phyloP scores from a whole-genome alignment of 306 rosid species.

The Carpinus viminea region DNA sequence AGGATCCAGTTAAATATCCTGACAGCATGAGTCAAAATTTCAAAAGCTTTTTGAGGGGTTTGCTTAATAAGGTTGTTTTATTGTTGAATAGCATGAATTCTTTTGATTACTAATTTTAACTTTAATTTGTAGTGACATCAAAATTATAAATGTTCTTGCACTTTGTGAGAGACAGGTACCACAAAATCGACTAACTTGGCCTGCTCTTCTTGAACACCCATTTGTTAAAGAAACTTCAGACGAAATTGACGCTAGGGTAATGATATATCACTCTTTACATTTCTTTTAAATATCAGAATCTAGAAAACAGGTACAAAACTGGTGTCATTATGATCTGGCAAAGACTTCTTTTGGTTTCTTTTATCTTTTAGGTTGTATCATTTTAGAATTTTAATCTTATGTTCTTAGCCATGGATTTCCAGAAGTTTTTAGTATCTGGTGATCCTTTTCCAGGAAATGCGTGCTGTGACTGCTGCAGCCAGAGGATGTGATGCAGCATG shows the following conservation, averaged over 20 bases:
- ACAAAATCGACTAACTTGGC: slow-evolving; percentile 95
- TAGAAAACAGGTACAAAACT: background rate
- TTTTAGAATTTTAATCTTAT: background rate
- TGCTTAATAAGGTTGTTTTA: slow-evolving; percentile 84
- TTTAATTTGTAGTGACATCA: slow-evolving; percentile 18
- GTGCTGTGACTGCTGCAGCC: slow-evolving; percentile 42
- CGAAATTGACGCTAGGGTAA: slow-evolving; percentile 67
- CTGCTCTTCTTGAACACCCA: slow-evolving; percentile 91
- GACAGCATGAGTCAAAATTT: slow-evolving; percentile 81
- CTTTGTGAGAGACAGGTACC: slow-evolving; percentile 61
- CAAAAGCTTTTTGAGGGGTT: slow-evolving; percentile 85
- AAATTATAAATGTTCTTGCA: slow-evolving; percentile 25
- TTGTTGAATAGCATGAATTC: slow-evolving; percentile 21
- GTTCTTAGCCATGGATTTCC: background rate
- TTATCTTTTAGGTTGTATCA: background rate
- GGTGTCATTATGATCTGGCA: slow-evolving; percentile 2
- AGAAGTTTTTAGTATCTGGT: background rate
- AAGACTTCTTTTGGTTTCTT: slow-evolving; percentile 1
- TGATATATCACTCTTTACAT: slow-evolving; percentile 25
- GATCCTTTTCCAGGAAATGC: slow-evolving; percentile 53
- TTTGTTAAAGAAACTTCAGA: slow-evolving; percentile 76
- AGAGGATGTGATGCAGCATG: slow-evolving; percentile 46
- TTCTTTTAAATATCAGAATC: background rate
- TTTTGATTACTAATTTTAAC: slow-evolving; percentile 21
- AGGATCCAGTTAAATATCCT: slow-evolving; percentile 98